phyloP scores from a whole-genome alignment of 208 protist genomes.

The Crithidia brevicula region DNA sequence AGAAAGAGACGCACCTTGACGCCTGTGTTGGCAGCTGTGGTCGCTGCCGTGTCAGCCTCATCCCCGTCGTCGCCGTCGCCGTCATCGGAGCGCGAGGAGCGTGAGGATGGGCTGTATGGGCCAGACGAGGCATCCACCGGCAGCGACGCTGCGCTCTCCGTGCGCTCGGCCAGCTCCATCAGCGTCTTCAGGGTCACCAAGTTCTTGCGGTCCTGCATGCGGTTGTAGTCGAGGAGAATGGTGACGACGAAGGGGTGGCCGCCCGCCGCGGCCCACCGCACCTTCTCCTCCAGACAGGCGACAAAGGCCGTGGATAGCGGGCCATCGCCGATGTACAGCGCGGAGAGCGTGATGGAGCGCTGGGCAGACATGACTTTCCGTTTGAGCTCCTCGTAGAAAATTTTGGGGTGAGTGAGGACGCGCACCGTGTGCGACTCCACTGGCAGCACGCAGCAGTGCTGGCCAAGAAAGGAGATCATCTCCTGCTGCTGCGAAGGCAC shows the following conservation, averaged over 20 bases:
- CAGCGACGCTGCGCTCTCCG: slow-evolving; percentile 18
- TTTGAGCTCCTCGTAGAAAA: slow-evolving; percentile 80
- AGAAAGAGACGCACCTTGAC: slow-evolving; percentile 60
- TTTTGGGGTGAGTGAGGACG: slow-evolving; percentile 51
- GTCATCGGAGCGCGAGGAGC: not conserved
- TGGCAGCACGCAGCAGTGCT: slow-evolving; percentile 71
- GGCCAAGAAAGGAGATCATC: slow-evolving; percentile 64
- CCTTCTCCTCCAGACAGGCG: slow-evolving; percentile 53
- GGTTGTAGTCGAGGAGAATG: slow-evolving; percentile 84
- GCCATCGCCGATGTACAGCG: slow-evolving; percentile 88
- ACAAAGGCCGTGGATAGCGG: slow-evolving; percentile 61
- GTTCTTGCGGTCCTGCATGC: slow-evolving; percentile 75
- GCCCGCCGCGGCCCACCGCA: slow-evolving; percentile 29
- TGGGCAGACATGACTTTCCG: slow-evolving; percentile 41
- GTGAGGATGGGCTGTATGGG: not conserved
- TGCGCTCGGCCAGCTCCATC: slow-evolving; percentile 38
- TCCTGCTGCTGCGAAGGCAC: slow-evolving; percentile 37
- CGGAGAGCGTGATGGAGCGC: slow-evolving; percentile 74
- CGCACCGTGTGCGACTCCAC: slow-evolving; percentile 48
- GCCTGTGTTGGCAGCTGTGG: slow-evolving; percentile 1
- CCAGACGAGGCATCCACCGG: slow-evolving; percentile 2
- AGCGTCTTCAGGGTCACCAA: slow-evolving; percentile 56
- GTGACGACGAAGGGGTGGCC: slow-evolving; percentile 46
- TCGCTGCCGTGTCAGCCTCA: not conserved
- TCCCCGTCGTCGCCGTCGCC: slow-evolving; percentile 4